Evolutionary conservation across 371 early-diverging fungal genomes (phyloP).

Genomic region (Cladochytrium tenue): DNA sequence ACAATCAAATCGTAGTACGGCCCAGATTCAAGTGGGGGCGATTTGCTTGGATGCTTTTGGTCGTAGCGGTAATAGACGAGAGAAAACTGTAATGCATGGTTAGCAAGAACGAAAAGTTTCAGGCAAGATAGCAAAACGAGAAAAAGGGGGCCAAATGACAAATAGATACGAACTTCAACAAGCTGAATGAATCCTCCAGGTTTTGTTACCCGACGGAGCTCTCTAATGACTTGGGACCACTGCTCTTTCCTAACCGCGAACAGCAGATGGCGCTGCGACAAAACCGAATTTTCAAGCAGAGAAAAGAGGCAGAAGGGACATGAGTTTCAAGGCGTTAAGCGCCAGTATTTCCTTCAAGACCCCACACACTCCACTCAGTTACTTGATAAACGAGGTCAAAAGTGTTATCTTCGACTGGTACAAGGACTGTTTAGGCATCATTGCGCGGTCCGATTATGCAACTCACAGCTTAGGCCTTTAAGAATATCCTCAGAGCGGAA

Average conservation of each 20-base stretch:
- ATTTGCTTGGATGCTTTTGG: background rate
- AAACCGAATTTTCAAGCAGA: too few relatives aligned
- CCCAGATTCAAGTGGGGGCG: background rate
- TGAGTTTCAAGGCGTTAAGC: too few relatives aligned
- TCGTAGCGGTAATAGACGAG: background rate
- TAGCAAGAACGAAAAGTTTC: background rate
- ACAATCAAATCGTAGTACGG: too few relatives aligned
- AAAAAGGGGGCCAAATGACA: background rate
- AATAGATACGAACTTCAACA: conserved; percentile 26
- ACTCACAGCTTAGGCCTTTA: too few relatives aligned
- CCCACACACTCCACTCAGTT: too few relatives aligned
- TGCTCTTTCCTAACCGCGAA: conserved; percentile 43
- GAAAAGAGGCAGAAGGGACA: too few relatives aligned
- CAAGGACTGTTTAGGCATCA: too few relatives aligned
- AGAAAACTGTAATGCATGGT: background rate
- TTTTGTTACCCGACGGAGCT: conserved; percentile 48
- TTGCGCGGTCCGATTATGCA: too few relatives aligned
- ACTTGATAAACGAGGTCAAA: too few relatives aligned
- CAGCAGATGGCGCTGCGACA: conserved; percentile 59
- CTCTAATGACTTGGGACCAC: conserved; percentile 42
- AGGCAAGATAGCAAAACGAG: background rate
- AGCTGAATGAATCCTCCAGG: conserved; percentile 53
- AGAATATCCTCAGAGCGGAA: too few relatives aligned
- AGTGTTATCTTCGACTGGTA: too few relatives aligned
- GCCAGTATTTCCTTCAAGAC: too few relatives aligned